Evolutionary conservation across 2,329 filamentous ascomycete genomes (phyloP), one percentile per base, ranked within the genome.

Genomic region (Cytospora leucostoma): DNA sequence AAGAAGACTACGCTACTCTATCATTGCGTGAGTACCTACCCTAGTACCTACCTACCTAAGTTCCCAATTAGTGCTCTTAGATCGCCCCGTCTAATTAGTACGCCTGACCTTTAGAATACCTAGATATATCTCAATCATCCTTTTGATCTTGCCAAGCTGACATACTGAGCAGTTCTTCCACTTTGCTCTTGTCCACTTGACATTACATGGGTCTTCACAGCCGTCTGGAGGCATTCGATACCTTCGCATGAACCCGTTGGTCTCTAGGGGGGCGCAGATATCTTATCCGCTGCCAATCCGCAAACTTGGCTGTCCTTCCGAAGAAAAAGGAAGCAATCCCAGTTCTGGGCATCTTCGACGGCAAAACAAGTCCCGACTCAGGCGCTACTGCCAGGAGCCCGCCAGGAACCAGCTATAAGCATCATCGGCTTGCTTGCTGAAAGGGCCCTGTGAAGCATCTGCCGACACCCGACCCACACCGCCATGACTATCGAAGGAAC

Each of bases 401-500:
- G 15, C 37, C 5, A 38, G 17, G 27, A 47, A 21, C 17, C 44
- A 47, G n/a, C n/a, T 19, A 21, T 47, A 21, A 4, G 15, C n/a
- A 1, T 47, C 40, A n/a, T n/a, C n/a, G n/a, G 7, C n/a, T 47
- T 21, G 8, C 7, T 47, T 47, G 44, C 44, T 21, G n/a, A 47
- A 47, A 47, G 44, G 12, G 11, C 44, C 11, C 21, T 21, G n/a
- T 4, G n/a, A 21, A 17, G n/a, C 35, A 37, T 3, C 3, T 17
- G 8, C n/a, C 49, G 57, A 51, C 51, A 59, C 35, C 32, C 19
- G 7, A 12, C 21, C 17, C 58, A 56, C 73, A 54, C 65, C 73
- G 72, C 74, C 73, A 68, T 63, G 65, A 62, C 65, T 55, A 61
- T 66, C 56, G 56, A 61, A 56, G 61, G 55, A 40, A 33, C 61